Conservation (phyloP, 2,329 filamentous ascomycete genomes). For the Ophiosphaerella narmari region DNA sequence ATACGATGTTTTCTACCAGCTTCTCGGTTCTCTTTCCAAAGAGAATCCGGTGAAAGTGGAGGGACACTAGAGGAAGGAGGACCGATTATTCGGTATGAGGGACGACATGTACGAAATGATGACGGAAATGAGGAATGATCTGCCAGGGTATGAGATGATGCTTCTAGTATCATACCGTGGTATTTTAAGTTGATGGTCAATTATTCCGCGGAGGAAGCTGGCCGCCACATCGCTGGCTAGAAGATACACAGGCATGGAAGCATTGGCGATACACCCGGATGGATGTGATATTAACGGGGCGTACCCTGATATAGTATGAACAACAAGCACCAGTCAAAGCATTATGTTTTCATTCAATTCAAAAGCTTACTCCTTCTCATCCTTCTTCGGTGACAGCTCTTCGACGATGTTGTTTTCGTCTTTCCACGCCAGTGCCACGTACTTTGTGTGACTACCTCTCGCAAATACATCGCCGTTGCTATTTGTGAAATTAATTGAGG, state of each 20-base stretch:
- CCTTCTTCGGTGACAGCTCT: constrained; percentile 53
- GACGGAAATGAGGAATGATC: too few relatives aligned
- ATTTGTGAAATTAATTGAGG: constrained; percentile 65
- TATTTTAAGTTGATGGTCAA: too few relatives aligned
- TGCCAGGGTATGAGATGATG: too few relatives aligned
- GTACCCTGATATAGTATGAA: not conserved
- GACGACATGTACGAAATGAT: too few relatives aligned
- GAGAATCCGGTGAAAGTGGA: not conserved
- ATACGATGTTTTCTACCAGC: constrained; percentile 6
- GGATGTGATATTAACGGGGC: too few relatives aligned
- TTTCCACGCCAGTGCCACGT: constrained; percentile 64
- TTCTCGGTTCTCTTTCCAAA: not conserved
- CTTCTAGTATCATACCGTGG: too few relatives aligned
- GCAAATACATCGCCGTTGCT: constrained; percentile 64
- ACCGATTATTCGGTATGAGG: constrained; percentile 1
- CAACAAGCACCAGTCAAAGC: not conserved
- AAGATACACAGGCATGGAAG: too few relatives aligned
- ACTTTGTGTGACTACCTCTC: constrained; percentile 71
- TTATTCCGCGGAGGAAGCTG: too few relatives aligned
- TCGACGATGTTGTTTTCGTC: constrained; percentile 66
- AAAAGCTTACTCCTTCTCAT: constrained; percentile 2
- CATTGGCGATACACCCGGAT: too few relatives aligned
- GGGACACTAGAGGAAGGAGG: not conserved
- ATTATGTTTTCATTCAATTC: not conserved
- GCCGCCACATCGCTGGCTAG: too few relatives aligned